Evolutionary conservation across 352 stramenopile genomes (phyloP).

Genomic region (Pythium phragmiticola): DNA sequence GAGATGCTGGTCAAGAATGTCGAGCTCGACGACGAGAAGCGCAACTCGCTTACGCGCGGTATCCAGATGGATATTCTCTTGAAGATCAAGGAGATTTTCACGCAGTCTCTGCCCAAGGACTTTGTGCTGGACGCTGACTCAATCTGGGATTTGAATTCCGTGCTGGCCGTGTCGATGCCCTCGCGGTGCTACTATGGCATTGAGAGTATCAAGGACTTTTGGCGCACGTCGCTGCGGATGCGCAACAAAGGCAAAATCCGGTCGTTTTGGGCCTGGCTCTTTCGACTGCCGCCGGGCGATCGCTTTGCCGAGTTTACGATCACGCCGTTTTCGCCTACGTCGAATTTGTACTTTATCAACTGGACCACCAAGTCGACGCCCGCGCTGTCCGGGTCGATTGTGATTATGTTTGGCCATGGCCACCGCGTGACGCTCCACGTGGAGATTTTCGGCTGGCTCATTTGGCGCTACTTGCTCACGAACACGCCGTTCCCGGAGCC

Average conservation of each 20-base stretch:
- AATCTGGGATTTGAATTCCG: constrained; percentile 85
- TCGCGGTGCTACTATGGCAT: constrained; percentile 86
- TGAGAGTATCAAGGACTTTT: constrained; percentile 88
- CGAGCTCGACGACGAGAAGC: constrained; percentile 53
- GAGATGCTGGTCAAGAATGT: constrained; percentile 77
- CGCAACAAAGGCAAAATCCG: constrained; percentile 88
- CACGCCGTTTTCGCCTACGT: constrained; percentile 65
- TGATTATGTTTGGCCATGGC: constrained; percentile 84
- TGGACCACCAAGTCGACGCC: constrained; percentile 84
- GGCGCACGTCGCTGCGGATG: constrained; percentile 80
- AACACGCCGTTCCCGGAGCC: constrained; percentile 80
- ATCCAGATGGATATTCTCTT: constrained; percentile 88
- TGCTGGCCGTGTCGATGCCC: constrained; percentile 82
- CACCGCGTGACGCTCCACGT: constrained; percentile 83
- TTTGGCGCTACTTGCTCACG: constrained; percentile 82
- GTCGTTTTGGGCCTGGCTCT: constrained; percentile 85
- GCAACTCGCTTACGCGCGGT: constrained; percentile 62
- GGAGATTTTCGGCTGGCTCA: constrained; percentile 84
- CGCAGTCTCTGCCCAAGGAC: constrained; percentile 79
- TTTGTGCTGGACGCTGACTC: constrained; percentile 83
- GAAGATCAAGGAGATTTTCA: constrained; percentile 89
- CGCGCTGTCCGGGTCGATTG: constrained; percentile 67
- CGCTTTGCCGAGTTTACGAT: constrained; percentile 78
- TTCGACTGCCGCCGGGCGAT: constrained; percentile 69
- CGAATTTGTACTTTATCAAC: constrained; percentile 81